Percentiles rank a stretch among this genome's conserved stretches.
These are phyloP conservation scores for Coprinopsis sp. DNA, from an alignment of 768 basidiomycete genomes.

Conservation along the genomic window DNA sequence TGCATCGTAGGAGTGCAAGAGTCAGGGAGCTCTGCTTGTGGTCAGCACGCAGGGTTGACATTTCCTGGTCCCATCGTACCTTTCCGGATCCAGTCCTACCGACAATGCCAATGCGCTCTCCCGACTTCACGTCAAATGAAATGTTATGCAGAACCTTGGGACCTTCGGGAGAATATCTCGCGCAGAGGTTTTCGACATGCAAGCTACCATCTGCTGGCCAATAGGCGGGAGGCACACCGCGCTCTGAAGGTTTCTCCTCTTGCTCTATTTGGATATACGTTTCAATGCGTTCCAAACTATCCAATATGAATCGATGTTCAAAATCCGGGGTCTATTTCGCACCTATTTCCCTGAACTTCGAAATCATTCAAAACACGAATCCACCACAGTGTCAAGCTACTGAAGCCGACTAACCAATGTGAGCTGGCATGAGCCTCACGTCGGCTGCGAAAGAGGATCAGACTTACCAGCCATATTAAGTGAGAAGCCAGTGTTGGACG, in stretches of 20 bases:
- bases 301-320: not conserved
- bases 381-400: conserved; percentile 49
- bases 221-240: conserved; percentile 52
- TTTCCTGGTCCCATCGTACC: too few species aligned
- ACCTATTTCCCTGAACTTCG: conserved; percentile 33
- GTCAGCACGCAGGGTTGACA: not conserved
- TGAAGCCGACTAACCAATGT: conserved; percentile 40
- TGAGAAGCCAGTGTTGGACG: conserved; percentile 44
- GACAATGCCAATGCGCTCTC: conserved; percentile 53
- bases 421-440: not conserved
- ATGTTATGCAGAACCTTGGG: conserved; percentile 51
- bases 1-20: conserved; percentile 48
- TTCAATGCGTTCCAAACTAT: conserved; percentile 63
- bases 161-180: conserved; percentile 46
- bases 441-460: too few species aligned
- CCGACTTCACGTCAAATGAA: conserved; percentile 45
- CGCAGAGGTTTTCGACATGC: conserved; percentile 48
- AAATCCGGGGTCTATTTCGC: not conserved
- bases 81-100: conserved; percentile 41
- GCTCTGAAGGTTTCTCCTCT: conserved; percentile 37
- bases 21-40: conserved; percentile 28
- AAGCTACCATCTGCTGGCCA: conserved; percentile 62
- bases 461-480: conserved; percentile 46
- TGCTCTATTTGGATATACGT: conserved; percentile 56
- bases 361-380: conserved; percentile 38